These are phyloP conservation scores for Carex scoparia DNA, from an alignment of 176 grass and related monocot species.

Conservation along the genomic window DNA sequence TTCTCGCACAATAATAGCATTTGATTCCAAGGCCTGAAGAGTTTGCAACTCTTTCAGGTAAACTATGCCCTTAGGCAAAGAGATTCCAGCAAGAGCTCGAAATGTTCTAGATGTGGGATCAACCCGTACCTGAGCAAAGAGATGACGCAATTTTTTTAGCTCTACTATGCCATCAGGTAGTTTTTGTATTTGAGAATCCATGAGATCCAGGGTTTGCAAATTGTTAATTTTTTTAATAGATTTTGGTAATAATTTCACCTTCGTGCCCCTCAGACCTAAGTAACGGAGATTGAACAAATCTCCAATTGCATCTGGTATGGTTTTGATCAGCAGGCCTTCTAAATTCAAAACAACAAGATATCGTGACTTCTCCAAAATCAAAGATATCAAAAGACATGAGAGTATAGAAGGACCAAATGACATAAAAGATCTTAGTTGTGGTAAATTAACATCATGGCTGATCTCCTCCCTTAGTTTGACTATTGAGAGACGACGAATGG, in stretches of 20 bases:
- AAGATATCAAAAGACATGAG: conserved; percentile 8
- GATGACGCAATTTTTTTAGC: conserved; percentile 22
- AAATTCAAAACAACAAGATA: conserved; percentile 39
- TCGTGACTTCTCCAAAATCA: conserved; percentile 7
- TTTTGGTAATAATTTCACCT: conserved; percentile 41
- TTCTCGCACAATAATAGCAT: conserved; percentile 29
- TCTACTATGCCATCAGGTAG: conserved; percentile 3
- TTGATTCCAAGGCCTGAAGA: conserved; percentile 20
- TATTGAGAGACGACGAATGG: not conserved
- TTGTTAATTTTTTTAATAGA: conserved; percentile 28
- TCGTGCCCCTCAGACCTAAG: conserved; percentile 32
- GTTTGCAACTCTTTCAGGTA: conserved; percentile 38
- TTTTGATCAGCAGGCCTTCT: not conserved
- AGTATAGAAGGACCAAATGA: conserved; percentile 20
- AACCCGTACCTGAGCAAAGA: conserved; percentile 14
- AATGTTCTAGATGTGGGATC: conserved; percentile 24
- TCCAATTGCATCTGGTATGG: conserved; percentile 26
- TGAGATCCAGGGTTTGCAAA: conserved; percentile 47
- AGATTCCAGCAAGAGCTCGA: not conserved
- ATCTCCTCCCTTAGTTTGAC: conserved; percentile 12
- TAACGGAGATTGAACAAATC: conserved; percentile 45
- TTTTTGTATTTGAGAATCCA: not conserved
- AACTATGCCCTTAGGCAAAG: conserved; percentile 35
- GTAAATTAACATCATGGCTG: not conserved
- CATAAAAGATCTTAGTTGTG: conserved; percentile 30